Evolutionary conservation across 2,329 filamentous ascomycete species (phyloP).

Genomic region (Fusarium dimerum): DNA sequence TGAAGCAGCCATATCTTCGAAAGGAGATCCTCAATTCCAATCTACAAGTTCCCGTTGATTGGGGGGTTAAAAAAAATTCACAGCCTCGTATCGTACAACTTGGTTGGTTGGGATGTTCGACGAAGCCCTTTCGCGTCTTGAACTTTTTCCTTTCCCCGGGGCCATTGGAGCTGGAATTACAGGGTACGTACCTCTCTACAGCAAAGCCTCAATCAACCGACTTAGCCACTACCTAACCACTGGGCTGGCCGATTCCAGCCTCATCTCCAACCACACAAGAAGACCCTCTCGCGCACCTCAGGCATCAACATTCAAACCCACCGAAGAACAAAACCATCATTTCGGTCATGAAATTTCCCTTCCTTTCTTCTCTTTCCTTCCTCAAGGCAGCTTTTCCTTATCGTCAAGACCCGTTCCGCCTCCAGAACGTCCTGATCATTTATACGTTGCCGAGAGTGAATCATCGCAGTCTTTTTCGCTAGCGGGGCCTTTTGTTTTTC

Average conservation of each 20-base stretch:
- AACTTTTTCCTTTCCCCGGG: slow-evolving; percentile 29
- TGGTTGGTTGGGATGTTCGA: slow-evolving; percentile 22
- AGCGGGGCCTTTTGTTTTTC: slow-evolving; percentile 75
- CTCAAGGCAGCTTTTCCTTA: slow-evolving; percentile 86
- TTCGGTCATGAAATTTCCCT: slow-evolving; percentile 16
- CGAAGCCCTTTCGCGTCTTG: slow-evolving; percentile 16
- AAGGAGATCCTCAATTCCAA: too few species aligned
- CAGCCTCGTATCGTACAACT: slow-evolving; percentile 1
- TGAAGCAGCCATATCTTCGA: slow-evolving; percentile 48
- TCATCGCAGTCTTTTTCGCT: slow-evolving; percentile 89
- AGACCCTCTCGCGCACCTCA: too few species aligned
- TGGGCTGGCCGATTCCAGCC: too few species aligned
- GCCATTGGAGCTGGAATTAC: slow-evolving; percentile 1
- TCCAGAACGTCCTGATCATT: slow-evolving; percentile 89
- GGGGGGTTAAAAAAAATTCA: neutral
- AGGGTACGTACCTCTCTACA: slow-evolving; percentile 25
- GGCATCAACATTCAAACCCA: slow-evolving; percentile 15
- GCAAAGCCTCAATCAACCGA: neutral
- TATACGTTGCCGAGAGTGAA: slow-evolving; percentile 78
- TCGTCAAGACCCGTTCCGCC: slow-evolving; percentile 77
- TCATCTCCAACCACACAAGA: too few species aligned
- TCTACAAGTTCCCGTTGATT: slow-evolving; percentile 2
- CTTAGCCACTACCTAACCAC: too few species aligned
- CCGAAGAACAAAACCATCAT: neutral
- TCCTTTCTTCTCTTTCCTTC: slow-evolving; percentile 40